A percentile compares a stretch with the other conserved stretches of the same genome.
phyloP scores from a whole-genome alignment of 805 yeast genomes.

The Starmerella lactis-condensi region DNA sequence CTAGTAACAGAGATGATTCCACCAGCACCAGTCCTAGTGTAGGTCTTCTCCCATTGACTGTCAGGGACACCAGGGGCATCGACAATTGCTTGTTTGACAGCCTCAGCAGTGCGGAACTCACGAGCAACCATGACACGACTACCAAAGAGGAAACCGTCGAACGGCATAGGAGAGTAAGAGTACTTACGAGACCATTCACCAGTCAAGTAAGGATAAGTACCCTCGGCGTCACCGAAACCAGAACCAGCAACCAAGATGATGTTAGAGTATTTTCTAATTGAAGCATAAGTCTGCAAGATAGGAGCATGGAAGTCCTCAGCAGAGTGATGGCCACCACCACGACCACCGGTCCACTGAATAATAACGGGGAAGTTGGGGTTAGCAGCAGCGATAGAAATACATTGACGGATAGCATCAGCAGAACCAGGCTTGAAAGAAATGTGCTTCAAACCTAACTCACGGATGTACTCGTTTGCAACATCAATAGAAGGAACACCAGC shows the following conservation, averaged over 20 bases:
- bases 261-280: slow-evolving; percentile 79
- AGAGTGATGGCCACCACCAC: slow-evolving; percentile 99
- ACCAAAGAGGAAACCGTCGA: slow-evolving; percentile 91
- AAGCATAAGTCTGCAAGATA: slow-evolving; percentile 82
- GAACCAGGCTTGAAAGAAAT: slow-evolving; percentile 97
- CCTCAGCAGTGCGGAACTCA: slow-evolving; percentile 87
- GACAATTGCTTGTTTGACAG: slow-evolving; percentile 82
- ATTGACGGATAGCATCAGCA: slow-evolving; percentile 73
- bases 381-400: slow-evolving; percentile 77
- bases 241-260: slow-evolving; percentile 90
- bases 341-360: slow-evolving; percentile 99
- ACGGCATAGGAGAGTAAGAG: slow-evolving; percentile 96
- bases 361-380: slow-evolving; percentile 95
- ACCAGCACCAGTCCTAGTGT: slow-evolving; percentile 93
- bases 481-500: slow-evolving; percentile 99
- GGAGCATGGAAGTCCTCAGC: slow-evolving; percentile 99
- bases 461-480: slow-evolving; percentile 91
- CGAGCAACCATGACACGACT: slow-evolving; percentile 94
- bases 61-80: slow-evolving; percentile 82
- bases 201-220: slow-evolving; percentile 91
- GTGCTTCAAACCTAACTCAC: slow-evolving; percentile 78
- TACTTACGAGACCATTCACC: slow-evolving; percentile 86
- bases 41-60: slow-evolving; percentile 78
- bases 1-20: slow-evolving; percentile 75
- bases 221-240: slow-evolving; percentile 93